phyloP scores from a whole-genome alignment of 768 basidiomycete species.

The Strobilomyces confusus region DNA sequence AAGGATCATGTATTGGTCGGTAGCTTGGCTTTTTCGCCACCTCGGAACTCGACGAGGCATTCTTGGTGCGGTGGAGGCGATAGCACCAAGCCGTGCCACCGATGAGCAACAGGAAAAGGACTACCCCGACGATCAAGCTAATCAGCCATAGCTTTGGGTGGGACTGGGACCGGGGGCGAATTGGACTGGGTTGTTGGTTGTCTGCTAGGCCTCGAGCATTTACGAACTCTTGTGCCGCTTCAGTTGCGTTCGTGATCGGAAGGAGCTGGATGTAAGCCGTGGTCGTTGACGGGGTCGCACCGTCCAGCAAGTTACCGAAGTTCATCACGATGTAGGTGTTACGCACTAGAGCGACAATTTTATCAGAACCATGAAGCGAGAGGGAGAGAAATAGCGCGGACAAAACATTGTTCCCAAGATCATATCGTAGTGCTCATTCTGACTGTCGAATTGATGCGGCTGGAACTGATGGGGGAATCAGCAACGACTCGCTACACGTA shows the following conservation, averaged over 20 bases:
- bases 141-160: constrained; percentile 9
- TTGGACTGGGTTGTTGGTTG: constrained; percentile 34
- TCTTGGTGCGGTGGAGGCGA: constrained; percentile 11
- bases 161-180: constrained; percentile 25
- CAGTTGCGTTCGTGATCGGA: constrained; percentile 46
- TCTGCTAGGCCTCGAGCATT: constrained; percentile 7
- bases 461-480: constrained; percentile 52
- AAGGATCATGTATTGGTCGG: constrained; percentile 23
- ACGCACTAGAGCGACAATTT: constrained; percentile 42
- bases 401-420: constrained; percentile 72
- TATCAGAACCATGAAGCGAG: background rate
- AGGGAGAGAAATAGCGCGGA: constrained; percentile 31
- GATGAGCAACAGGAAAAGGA: constrained; percentile 9
- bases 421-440: constrained; percentile 44
- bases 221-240: constrained; percentile 29
- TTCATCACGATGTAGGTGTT: constrained; percentile 63
- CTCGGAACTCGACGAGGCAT: constrained; percentile 1
- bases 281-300: constrained; percentile 30
- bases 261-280: constrained; percentile 63
- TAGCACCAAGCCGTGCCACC: constrained; percentile 1
- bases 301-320: constrained; percentile 58
- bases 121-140: constrained; percentile 9
- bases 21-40: constrained; percentile 9
- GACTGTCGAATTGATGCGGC: constrained; percentile 51
- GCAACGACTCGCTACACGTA: background rate